A percentile compares a stretch with the other conserved stretches of the same genome.
phyloP scores from a whole-genome alignment of 2,329 filamentous ascomycete species.

The Ophiostoma ulmi region DNA sequence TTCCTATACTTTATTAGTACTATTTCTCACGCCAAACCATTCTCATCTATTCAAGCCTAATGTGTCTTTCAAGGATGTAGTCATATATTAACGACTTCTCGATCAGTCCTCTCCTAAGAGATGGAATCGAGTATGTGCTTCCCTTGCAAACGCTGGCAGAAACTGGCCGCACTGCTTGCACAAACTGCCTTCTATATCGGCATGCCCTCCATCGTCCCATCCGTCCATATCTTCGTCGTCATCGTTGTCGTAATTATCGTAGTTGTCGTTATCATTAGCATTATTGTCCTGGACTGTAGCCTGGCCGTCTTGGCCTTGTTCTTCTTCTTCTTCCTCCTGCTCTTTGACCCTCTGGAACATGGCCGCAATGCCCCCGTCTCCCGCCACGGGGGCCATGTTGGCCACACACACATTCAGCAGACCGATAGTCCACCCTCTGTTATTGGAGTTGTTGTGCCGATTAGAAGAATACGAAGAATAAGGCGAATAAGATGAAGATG shows the following conservation, averaged over 20 bases:
- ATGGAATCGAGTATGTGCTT: constrained; percentile 33
- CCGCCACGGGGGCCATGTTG: constrained; percentile 66
- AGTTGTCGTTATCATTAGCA: constrained; percentile 13
- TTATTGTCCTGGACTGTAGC: constrained; percentile 12
- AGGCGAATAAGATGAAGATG: constrained; percentile 21
- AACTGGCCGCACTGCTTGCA: constrained; percentile 31
- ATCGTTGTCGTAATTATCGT: constrained; percentile 17
- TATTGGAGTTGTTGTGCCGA: neutral
- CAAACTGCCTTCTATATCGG: constrained; percentile 13
- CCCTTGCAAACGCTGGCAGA: constrained; percentile 32
- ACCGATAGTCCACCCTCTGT: constrained; percentile 63
- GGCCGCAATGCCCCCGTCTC: constrained; percentile 67
- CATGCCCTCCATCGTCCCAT: constrained; percentile 7
- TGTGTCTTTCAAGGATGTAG: neutral
- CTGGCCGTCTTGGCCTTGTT: neutral
- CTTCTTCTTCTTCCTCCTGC: neutral
- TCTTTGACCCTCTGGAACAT: constrained; percentile 65
- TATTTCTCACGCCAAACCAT: neutral
- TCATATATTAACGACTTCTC: neutral
- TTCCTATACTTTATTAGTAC: neutral
- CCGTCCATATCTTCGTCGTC: constrained; percentile 17
- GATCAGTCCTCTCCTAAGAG: constrained; percentile 24
- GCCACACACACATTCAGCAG: constrained; percentile 82
- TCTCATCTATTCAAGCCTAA: neutral
- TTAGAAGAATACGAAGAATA: neutral